A percentile compares a stretch with the other conserved stretches of the same genome.
Evolutionary conservation across 1,284 basidiomycete genomes (phyloP).

Genomic region (Cutaneotrichosporon mucoides): DNA sequence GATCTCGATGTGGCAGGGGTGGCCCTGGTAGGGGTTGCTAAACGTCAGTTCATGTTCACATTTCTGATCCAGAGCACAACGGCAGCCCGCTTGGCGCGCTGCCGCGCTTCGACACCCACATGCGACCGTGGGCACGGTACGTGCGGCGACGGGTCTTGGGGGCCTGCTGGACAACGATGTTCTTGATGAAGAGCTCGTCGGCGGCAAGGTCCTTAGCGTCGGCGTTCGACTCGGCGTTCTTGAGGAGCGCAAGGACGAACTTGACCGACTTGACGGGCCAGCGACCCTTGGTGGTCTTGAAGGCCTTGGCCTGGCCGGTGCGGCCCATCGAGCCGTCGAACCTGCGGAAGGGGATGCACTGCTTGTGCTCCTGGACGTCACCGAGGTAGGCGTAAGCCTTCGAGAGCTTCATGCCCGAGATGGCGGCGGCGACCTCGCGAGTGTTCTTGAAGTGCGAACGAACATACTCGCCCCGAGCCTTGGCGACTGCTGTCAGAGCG

Average conservation of each 20-base stretch:
- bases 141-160: constrained; percentile 99
- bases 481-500: constrained; percentile 60
- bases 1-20: constrained; percentile 92
- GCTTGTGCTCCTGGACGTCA: constrained; percentile 95
- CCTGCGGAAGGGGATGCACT: constrained; percentile 94
- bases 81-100: too few species aligned
- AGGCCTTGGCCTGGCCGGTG: constrained; percentile 95
- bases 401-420: constrained; percentile 85
- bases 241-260: constrained; percentile 89
- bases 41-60: not conserved
- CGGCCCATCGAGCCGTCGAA: constrained; percentile 97
- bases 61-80: too few species aligned
- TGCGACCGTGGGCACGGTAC: constrained; percentile 97
- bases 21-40: constrained; percentile 78
- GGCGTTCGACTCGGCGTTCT: constrained; percentile 99
- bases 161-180: constrained; percentile 97
- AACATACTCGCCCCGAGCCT: constrained; percentile 92
- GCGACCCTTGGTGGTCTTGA: constrained; percentile 96
- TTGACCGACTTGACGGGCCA: constrained; percentile 99
- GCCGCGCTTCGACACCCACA: constrained; percentile 41
- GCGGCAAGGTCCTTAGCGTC: constrained; percentile 94
- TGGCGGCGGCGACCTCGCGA: constrained; percentile 86
- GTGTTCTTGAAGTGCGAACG: constrained; percentile 99
- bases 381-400: constrained; percentile 95
- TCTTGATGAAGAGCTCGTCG: constrained; percentile 91